These are phyloP conservation scores for Biscutella laevigata DNA, from an alignment of 441 rosid species.

Conservation along the genomic window DNA sequence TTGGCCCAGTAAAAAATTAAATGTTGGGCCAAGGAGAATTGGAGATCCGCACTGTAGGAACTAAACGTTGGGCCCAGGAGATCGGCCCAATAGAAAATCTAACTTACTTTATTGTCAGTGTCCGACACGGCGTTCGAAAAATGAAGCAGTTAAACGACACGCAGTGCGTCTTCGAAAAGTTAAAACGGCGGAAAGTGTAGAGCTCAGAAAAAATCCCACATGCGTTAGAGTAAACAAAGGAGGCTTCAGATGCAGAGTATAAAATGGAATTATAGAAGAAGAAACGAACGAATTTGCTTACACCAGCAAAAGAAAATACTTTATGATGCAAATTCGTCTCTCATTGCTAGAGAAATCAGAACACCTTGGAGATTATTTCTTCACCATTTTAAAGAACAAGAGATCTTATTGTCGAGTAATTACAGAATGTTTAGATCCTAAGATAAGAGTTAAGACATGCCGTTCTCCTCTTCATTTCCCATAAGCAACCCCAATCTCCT, in stretches of 20 bases:
- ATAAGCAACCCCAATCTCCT: slow-evolving; percentile 45
- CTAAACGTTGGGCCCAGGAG: no score
- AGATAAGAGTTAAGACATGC: slow-evolving; percentile 16
- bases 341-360: no score
- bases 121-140: not conserved
- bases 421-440: slow-evolving; percentile 20
- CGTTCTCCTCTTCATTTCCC: slow-evolving; percentile 24
- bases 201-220: slow-evolving; percentile 13
- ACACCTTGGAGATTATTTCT: no score
- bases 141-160: not conserved
- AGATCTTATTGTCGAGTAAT: no score
- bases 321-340: slow-evolving; percentile 30
- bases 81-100: no score
- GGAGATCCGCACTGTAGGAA: no score
- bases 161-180: not conserved
- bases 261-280: fast-evolving
- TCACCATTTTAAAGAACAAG: no score
- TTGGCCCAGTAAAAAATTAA: no score
- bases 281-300: not conserved
- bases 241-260: not conserved
- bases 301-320: no score
- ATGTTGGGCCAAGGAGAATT: no score
- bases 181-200: not conserved
- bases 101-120: no score
- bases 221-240: not conserved